A percentile compares a stretch with the other conserved stretches of the same genome.
Evolutionary conservation across 352 stramenopile genomes (phyloP).

Genomic region (Phytophthora brassicae): DNA sequence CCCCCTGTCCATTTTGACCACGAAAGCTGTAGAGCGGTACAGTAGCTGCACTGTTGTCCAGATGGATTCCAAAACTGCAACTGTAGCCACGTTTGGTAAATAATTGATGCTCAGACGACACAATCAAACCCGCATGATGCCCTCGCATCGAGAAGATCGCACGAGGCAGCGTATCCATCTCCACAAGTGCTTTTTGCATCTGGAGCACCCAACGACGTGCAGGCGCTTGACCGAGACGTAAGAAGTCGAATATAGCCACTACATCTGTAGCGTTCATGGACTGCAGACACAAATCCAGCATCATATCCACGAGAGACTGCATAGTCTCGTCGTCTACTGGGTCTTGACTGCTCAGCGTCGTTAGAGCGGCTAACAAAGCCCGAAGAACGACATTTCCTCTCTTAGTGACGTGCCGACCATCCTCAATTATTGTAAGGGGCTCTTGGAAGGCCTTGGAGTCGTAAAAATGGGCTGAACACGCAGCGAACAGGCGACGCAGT

Average conservation of each 20-base stretch:
- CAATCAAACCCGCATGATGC: slow-evolving; percentile 60
- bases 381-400: slow-evolving; percentile 50
- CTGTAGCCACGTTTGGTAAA: slow-evolving; percentile 81
- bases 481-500: slow-evolving; percentile 41
- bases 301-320: slow-evolving; percentile 45
- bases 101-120: slow-evolving; percentile 53
- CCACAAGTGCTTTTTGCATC: slow-evolving; percentile 58
- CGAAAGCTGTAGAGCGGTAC: slow-evolving; percentile 78
- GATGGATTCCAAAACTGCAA: slow-evolving; percentile 61
- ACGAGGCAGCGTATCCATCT: slow-evolving; percentile 53
- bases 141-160: slow-evolving; percentile 77
- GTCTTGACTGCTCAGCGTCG: slow-evolving; percentile 36
- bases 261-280: slow-evolving; percentile 64
- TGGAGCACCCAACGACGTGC: slow-evolving; percentile 52
- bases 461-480: slow-evolving; percentile 41
- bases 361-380: slow-evolving; percentile 47
- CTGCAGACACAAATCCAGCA: slow-evolving; percentile 47
- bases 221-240: slow-evolving; percentile 52
- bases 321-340: slow-evolving; percentile 32
- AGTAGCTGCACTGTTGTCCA: slow-evolving; percentile 34
- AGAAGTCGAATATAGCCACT: slow-evolving; percentile 71
- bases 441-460: slow-evolving; percentile 42
- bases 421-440: not conserved
- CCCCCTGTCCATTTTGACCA: slow-evolving; percentile 70
- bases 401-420: slow-evolving; percentile 12